Base-by-base conservation (phyloP, 495 filamentous ascomycete genomes). In the Talaromyces nanjingensis region DNA sequence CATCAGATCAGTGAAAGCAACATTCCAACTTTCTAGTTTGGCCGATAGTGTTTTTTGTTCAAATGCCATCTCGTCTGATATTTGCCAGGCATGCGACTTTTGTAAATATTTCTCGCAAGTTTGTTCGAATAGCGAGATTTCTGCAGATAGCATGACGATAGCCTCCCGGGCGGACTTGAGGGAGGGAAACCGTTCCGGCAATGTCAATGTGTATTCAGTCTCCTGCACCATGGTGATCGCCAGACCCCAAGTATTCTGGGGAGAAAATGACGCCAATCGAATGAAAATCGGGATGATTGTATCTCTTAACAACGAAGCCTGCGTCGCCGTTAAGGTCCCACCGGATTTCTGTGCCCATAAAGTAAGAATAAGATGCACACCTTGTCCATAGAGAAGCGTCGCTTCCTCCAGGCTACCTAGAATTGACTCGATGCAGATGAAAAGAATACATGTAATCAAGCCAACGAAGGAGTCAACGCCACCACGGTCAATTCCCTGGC, bases 361-460 rank as follows among this genome's bases (percentile, higher is more conserved):
- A 18, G 66, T 57, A 0, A 64, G 54, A 62, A 77, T 74, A 20
- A 79, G 71, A 37, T 69, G 66, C 18, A 74, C 66, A 0, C 76
- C 77, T 39, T 79, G 77, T 0, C n/a, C 25, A 63, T 74, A 78
- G 3, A 80, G 73, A 18, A 65, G 71, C 6, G 73, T 14, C 2
- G 72, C 73, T 16, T 74, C 72, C 12, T 71, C 66, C 0, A 69
- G 27, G 12, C 66, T 64, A 11, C 77, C 81, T 54, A 80, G 76
- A 57, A 87, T 71, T 31, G 79, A 73, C 66, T 86, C 84, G 42
- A 87, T 81, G 67, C 82, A 86, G 14, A 86, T 79, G 56, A 85
- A 87, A 25, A 87, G 73, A 1, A 84, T 67, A 60, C 84, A 86
- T 3, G 74, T 84, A 8, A 87, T 72, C 34, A 87, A 68, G 9